Base-by-base conservation (phyloP, 2,329 filamentous ascomycete genomes). In the Cryphonectria radicalis region DNA sequence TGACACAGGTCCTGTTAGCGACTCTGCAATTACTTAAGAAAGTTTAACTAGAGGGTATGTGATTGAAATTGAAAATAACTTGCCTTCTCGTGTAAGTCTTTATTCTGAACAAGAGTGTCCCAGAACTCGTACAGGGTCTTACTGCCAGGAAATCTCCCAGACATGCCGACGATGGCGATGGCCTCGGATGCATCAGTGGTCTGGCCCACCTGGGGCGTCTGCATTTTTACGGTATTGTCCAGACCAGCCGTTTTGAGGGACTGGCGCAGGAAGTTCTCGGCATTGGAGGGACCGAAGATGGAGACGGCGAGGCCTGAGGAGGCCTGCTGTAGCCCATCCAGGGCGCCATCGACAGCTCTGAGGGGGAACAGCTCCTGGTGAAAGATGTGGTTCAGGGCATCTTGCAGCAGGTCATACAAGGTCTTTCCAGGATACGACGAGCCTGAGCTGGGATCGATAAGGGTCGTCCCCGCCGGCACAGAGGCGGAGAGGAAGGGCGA, bases 101-200 rank as follows among this genome's bases (percentile, higher is more conserved):
- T 32, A 14, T 35, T 35, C 25, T 32, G 17, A 4, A 32, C 28
- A 13, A 64, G 55, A 19, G 53, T 19, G 1, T 64, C 17, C 67
- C 67, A 69, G 6, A 59, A 59, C 32, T 57, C 43, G 0, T 69
- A 60, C 1, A 64, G 32, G 35, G 55, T 22, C 4, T 62, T 28
- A 22, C 53, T 55, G 53, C 53, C 53, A 28, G 53, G 53, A 28
- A 55, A 28, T 14, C 53, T 55, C n/a, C 53, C 25, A 6, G 64
- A 42, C 64, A 66, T 66, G 13, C 64, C 64, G 5, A 66, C 64
- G 22, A 66, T 55, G n/a, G 64, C 64, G 19, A 66, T 66, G 64
- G 53, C 43, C 10, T 55, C 64, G 35, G 64, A 28, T 22, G 43
- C 11, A 28, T n/a, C 53, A 1, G 25, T 25, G 22, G n/a, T 55